phyloP scores from a whole-genome alignment of 208 protist species.

The Trypanosoma cruzi region DNA sequence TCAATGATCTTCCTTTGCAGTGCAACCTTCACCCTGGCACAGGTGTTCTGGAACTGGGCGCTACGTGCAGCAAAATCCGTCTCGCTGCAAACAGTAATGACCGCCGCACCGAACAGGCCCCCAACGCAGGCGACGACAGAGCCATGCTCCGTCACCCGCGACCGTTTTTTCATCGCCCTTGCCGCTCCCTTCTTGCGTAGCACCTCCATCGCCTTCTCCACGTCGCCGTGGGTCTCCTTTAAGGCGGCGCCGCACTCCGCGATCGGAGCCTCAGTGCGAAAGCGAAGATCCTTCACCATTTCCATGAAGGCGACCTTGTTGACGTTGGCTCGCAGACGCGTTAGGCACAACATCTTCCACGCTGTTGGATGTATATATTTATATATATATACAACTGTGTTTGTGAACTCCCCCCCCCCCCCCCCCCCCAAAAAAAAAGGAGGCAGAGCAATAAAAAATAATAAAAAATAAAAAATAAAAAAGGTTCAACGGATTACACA shows the following conservation, averaged over 20 bases:
- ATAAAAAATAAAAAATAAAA: not conserved
- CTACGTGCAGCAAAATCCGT: slow-evolving; percentile 93
- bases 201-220: slow-evolving; percentile 75
- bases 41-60: slow-evolving; percentile 68
- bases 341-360: slow-evolving; percentile 44
- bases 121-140: slow-evolving; percentile 78
- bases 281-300: slow-evolving; percentile 86
- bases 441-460: not conserved
- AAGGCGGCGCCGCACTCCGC: slow-evolving; percentile 86
- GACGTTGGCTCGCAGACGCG: slow-evolving; percentile 30
- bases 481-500: not conserved
- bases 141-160: slow-evolving; percentile 82
- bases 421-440: not conserved
- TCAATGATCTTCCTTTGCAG: slow-evolving; percentile 47
- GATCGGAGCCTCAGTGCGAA: slow-evolving; percentile 89
- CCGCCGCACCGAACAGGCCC: slow-evolving; percentile 49
- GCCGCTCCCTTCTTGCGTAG: slow-evolving; percentile 81
- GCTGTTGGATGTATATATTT: not conserved
- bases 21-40: slow-evolving; percentile 36
- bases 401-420: not conserved
- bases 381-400: not conserved
- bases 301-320: slow-evolving; percentile 82
- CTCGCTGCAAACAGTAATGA: slow-evolving; percentile 87
- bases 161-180: slow-evolving; percentile 81
- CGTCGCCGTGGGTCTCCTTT: slow-evolving; percentile 71